Evolutionary conservation across 805 yeast genomes (phyloP).

Genomic region (Saccharomycopsis sp.): DNA sequence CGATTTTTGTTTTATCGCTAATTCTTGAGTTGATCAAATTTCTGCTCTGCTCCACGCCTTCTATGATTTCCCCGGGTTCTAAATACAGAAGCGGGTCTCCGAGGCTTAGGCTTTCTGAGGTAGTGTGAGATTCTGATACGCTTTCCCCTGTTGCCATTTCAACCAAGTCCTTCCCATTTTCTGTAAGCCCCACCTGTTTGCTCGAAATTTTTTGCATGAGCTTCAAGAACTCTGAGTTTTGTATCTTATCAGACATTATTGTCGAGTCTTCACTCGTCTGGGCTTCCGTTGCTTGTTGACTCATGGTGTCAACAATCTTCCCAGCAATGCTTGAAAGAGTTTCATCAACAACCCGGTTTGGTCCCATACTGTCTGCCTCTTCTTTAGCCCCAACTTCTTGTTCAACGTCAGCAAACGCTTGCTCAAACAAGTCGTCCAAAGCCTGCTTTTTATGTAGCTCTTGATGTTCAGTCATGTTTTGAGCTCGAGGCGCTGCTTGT

Average conservation of each 20-base stretch:
- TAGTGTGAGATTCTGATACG: constrained; percentile 22
- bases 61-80: constrained; percentile 3
- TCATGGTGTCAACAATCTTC: constrained; percentile 33
- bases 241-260: constrained; percentile 30
- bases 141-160: constrained; percentile 30
- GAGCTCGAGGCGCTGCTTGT: too few relatives aligned
- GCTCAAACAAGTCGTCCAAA: constrained; percentile 23
- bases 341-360: constrained; percentile 22
- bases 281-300: constrained; percentile 22
- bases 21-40: constrained; percentile 10
- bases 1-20: background rate
- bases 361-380: background rate
- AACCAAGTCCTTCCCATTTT: constrained; percentile 31
- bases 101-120: background rate
- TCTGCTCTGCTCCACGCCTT: constrained; percentile 10
- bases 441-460: constrained; percentile 11
- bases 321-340: constrained; percentile 34
- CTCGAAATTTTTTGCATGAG: constrained; percentile 34
- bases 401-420: constrained; percentile 27
- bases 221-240: constrained; percentile 33
- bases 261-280: constrained; percentile 21
- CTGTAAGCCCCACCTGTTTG: constrained; percentile 32
- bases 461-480: constrained; percentile 17
- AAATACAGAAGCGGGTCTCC: constrained; percentile 18
- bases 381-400: background rate